phyloP scores from a whole-genome alignment of 768 basidiomycete species.

The Saitozyma podzolica region DNA sequence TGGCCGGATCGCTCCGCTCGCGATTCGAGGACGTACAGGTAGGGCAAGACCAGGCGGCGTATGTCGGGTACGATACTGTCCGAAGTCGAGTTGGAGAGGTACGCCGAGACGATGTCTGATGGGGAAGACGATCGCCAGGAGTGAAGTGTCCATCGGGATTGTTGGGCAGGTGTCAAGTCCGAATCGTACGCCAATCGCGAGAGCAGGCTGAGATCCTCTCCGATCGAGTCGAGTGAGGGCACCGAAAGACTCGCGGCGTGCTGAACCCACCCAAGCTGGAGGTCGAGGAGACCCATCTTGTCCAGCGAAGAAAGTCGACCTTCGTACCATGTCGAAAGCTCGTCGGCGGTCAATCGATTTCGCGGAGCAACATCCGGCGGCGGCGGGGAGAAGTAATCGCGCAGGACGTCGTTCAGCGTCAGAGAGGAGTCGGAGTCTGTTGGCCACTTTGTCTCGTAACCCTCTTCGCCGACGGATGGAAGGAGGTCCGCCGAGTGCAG shows the following conservation, averaged over 20 bases:
- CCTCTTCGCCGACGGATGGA: conserved; percentile 13
- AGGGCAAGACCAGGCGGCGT: conserved; percentile 78
- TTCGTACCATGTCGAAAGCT: conserved; percentile 75
- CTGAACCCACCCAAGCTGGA: conserved; percentile 76
- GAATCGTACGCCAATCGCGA: conserved; percentile 81
- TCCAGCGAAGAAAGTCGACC: conserved; percentile 65
- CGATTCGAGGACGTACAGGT: conserved; percentile 87
- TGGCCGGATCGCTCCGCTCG: conserved; percentile 76
- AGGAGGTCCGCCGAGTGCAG: conserved; percentile 24
- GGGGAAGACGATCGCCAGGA: conserved; percentile 73
- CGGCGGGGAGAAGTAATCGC: background rate
- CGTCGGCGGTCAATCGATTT: conserved; percentile 55
- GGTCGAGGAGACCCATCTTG: conserved; percentile 72
- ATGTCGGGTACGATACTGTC: conserved; percentile 69
- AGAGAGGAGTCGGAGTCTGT: background rate
- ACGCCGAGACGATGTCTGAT: conserved; percentile 67
- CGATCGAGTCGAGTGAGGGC: conserved; percentile 74
- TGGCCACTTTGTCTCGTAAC: conserved; percentile 5
- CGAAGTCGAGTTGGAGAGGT: conserved; percentile 71
- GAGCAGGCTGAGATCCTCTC: conserved; percentile 87
- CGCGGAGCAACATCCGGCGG: background rate
- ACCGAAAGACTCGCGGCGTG: conserved; percentile 81
- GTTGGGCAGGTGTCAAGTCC: conserved; percentile 44
- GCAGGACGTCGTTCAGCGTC: background rate
- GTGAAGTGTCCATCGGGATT: conserved; percentile 70